phyloP scores from a whole-genome alignment of 257 asterid species.

The Cinchona pubescens region DNA sequence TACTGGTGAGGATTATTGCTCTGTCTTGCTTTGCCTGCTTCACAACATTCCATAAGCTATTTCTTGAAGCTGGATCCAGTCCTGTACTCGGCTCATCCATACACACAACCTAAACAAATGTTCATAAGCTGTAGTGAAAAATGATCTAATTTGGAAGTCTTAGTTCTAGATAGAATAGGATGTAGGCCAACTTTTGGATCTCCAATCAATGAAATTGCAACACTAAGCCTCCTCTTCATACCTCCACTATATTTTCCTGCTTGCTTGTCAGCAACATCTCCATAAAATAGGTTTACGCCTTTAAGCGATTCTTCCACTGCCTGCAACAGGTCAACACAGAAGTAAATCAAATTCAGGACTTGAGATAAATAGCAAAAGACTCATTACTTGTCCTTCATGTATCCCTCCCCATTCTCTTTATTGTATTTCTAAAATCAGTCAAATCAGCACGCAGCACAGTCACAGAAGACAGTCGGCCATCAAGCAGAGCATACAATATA shows the following conservation, averaged over 20 bases:
- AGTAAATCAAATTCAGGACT: constrained; percentile 10
- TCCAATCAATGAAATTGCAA: constrained; percentile 94
- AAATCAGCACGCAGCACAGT: too few species aligned
- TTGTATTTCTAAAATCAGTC: too few species aligned
- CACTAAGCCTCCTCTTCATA: constrained; percentile 99
- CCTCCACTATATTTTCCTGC: constrained; percentile 94
- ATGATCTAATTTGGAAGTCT: constrained; percentile 1
- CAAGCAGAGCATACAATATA: too few species aligned
- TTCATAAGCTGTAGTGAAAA: background rate
- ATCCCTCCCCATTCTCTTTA: too few species aligned
- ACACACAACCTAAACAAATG: constrained; percentile 71
- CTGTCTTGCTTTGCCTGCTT: constrained; percentile 81
- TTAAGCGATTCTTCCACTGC: constrained; percentile 93
- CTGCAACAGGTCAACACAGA: constrained; percentile 38
- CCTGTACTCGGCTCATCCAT: constrained; percentile 99
- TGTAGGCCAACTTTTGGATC: constrained; percentile 71
- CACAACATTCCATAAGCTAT: constrained; percentile 92
- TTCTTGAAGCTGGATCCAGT: constrained; percentile 94
- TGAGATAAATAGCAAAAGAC: too few species aligned
- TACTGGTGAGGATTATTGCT: constrained; percentile 95
- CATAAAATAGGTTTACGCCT: constrained; percentile 82
- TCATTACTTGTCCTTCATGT: too few species aligned
- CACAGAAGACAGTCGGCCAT: too few species aligned
- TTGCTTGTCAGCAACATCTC: constrained; percentile 92
- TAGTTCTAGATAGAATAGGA: constrained; percentile 14